Percentiles rank a stretch among this genome's conserved stretches.
Conservation (phyloP, 148 eudicot species). For the Cornus suecica region DNA sequence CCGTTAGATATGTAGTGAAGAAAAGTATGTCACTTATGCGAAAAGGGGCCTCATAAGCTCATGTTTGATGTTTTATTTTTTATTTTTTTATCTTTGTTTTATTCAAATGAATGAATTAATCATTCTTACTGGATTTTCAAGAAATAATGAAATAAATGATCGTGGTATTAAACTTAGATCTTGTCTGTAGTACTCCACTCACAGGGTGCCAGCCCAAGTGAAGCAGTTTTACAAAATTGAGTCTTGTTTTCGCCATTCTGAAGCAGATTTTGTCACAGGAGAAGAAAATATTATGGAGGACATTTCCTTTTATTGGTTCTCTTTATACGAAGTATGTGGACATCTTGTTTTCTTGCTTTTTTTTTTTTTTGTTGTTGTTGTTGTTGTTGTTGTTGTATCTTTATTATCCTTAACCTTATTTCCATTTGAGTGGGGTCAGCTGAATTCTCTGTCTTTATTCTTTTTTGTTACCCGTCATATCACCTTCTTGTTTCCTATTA, state of each 20-base stretch:
- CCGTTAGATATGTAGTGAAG: neutral
- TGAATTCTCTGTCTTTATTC: too few relatives aligned
- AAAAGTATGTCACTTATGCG: neutral
- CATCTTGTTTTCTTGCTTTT: neutral
- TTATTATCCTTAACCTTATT: too few relatives aligned
- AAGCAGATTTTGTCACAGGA: neutral
- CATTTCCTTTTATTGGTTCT: neutral
- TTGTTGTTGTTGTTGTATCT: too few relatives aligned
- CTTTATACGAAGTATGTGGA: neutral
- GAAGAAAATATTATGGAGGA: neutral
- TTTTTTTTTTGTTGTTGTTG: too few relatives aligned
- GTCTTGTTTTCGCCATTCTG: neutral
- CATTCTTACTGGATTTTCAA: neutral
- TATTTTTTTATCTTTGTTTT: too few relatives aligned
- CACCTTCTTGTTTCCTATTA: neutral
- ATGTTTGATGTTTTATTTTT: too few relatives aligned
- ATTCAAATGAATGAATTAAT: too few relatives aligned
- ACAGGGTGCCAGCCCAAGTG: neutral
- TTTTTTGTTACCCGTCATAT: too few relatives aligned
- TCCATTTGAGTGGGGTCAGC: too few relatives aligned
- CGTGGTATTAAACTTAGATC: neutral
- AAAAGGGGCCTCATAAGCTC: neutral
- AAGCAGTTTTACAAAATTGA: neutral
- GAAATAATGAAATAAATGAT: neutral
- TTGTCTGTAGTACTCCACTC: neutral